Evolutionary conservation across 352 stramenopile species (phyloP), one percentile per base, ranked within the genome.

Genomic region (Phytophthora macrochlamydospora): DNA sequence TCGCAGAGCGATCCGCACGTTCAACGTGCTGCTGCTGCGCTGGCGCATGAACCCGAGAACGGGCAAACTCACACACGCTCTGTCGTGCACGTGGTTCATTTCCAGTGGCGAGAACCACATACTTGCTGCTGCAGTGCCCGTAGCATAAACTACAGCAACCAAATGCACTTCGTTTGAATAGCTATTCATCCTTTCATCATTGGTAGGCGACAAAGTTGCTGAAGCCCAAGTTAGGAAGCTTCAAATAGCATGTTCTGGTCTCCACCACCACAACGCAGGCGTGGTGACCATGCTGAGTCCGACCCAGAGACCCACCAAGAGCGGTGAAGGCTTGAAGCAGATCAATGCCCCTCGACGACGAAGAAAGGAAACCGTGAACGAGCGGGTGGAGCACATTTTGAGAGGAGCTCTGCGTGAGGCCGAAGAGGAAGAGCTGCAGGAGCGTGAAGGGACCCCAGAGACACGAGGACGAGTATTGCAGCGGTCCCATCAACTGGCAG

Each of bases 351-450:
- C 18, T 33, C 65, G 58, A 52, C 55, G 45, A 32, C 66, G 71
- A 8, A 72, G 81, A 31, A 89, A 91, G 64, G 82, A 88, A 62
- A 91, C 82, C 4, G 82, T 91, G 5, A 91, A 91, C 44, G 82
- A 91, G 49, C 76, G 76, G 18, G 72, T 91, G 13, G 79, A 89
- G 49, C 74, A 76, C 28, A 91, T 91, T 51, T 61, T 89, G 43
- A 69, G 86, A 53, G 82, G 71, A 2, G 71, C 71, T 2, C 52
- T 88, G 53, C 66, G 67, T 24, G 57, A 66, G 2, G 67, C 74
- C 0, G 73, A 89, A 43, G 70, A 66, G 56, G 67, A 76, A 40
- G 52, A 61, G 5, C 54, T 73, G 3, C 56, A 69, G 14, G 49
- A 67, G 13, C 43, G 42, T 13, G 67, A 68, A 43, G 61, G 59